These are phyloP conservation scores for Babesia bigemina DNA, from an alignment of 169 alveolate genomes.

Conservation along the genomic window DNA sequence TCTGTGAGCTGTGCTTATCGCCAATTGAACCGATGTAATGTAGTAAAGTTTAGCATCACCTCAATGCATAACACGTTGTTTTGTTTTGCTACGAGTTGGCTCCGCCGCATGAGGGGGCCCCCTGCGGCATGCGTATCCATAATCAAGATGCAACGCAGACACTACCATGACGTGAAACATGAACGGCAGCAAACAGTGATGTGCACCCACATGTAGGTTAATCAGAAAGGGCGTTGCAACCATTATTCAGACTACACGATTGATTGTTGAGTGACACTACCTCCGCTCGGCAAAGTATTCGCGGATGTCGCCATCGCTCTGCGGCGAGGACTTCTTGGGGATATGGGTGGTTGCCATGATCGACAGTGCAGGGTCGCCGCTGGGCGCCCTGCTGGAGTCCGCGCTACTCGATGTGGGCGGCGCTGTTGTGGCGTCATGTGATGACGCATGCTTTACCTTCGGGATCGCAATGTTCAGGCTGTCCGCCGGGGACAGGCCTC, in stretches of 20 bases:
- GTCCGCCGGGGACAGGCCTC: not conserved
- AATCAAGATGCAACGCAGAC: too few relatives aligned
- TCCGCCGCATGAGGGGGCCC: too few relatives aligned
- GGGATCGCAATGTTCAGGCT: conserved; percentile 27
- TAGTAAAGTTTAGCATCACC: too few relatives aligned
- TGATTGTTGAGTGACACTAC: not conserved
- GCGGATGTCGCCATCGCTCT: conserved; percentile 1
- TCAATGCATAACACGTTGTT: too few relatives aligned
- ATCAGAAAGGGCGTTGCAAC: not conserved
- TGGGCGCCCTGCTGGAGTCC: not conserved
- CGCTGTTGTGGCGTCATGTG: not conserved
- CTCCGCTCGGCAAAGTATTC: not conserved
- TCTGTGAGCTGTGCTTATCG: not conserved
- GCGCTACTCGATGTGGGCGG: not conserved
- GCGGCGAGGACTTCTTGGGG: conserved; percentile 4
- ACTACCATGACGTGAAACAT: too few relatives aligned
- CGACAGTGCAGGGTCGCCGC: not conserved
- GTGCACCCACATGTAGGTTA: not conserved
- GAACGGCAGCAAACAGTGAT: too few relatives aligned
- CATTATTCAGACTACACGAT: not conserved
- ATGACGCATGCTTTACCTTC: conserved; percentile 11
- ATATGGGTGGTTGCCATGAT: not conserved
- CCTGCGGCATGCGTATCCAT: too few relatives aligned
- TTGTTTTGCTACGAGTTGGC: not conserved
- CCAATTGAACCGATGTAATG: too few relatives aligned